Percentiles rank a stretch among this genome's conserved stretches.
phyloP scores from a whole-genome alignment of 441 rosid genomes.

The Populus hybrid region DNA sequence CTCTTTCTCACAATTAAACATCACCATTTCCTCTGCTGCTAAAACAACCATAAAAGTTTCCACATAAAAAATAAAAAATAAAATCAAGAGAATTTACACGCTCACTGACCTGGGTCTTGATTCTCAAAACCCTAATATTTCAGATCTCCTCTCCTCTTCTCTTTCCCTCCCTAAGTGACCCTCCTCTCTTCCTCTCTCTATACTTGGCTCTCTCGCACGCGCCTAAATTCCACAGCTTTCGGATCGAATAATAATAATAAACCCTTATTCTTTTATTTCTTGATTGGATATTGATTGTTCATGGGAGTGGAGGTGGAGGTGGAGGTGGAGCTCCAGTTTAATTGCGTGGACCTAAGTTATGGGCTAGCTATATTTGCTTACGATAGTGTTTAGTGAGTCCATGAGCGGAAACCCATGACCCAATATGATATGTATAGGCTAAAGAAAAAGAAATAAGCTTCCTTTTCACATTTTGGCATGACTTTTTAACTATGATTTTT shows the following conservation, averaged over 20 bases:
- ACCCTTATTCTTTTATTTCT: neutral
- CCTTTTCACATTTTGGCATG: neutral
- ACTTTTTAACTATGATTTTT: neutral
- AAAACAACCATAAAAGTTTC: neutral
- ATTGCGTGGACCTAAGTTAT: neutral
- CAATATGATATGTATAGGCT: neutral
- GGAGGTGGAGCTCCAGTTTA: too few relatives aligned
- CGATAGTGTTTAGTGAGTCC: neutral
- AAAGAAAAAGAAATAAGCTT: too few relatives aligned
- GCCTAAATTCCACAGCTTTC: neutral
- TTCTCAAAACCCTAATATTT: neutral
- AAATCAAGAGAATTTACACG: neutral
- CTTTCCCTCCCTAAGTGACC: neutral
- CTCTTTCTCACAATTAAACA: constrained; percentile 85
- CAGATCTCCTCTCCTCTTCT: neutral
- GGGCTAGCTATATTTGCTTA: neutral
- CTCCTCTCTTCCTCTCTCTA: neutral
- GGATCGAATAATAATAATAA: neutral
- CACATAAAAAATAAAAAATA: too few relatives aligned
- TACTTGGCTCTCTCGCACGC: neutral
- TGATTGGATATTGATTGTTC: neutral
- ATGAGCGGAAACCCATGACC: neutral
- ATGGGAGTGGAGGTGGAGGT: too few relatives aligned
- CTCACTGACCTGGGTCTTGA: neutral
- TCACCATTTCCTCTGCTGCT: constrained; percentile 46